Evolutionary conservation across 169 alveolate species (phyloP).

Genomic region (Babesia bovis): DNA sequence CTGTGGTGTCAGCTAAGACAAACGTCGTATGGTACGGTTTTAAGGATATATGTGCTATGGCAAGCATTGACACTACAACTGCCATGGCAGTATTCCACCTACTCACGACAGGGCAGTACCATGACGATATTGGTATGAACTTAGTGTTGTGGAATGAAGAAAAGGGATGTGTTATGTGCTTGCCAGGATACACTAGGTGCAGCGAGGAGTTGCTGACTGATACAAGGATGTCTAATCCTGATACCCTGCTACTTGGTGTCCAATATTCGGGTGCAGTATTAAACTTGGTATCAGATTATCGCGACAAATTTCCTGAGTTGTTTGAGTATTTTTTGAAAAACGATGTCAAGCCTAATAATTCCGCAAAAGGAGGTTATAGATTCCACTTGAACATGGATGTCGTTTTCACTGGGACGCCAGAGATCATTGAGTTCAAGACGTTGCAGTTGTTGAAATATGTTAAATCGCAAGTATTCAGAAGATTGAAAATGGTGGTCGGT

Average conservation of each 20-base stretch:
- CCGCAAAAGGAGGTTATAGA: constrained; percentile 16
- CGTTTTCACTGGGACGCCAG: constrained; percentile 28
- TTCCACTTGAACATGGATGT: neutral
- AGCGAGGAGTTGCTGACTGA: neutral
- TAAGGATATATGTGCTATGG: constrained; percentile 11
- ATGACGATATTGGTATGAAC: constrained; percentile 54
- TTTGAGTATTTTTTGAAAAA: constrained; percentile 21
- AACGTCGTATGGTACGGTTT: constrained; percentile 33
- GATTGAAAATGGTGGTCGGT: constrained; percentile 42
- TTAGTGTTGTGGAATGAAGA: constrained; percentile 41
- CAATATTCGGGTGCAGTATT: constrained; percentile 43
- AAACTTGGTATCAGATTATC: constrained; percentile 15
- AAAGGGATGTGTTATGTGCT: constrained; percentile 27
- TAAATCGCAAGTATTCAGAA: constrained; percentile 26
- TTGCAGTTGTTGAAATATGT: constrained; percentile 16
- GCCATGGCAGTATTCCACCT: constrained; percentile 41
- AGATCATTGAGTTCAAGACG: constrained; percentile 13
- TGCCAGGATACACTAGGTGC: constrained; percentile 65
- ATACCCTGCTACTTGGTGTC: neutral
- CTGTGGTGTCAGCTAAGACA: neutral
- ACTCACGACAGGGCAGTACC: constrained; percentile 10
- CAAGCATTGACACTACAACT: neutral
- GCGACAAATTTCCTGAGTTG: constrained; percentile 47
- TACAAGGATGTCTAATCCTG: constrained; percentile 2
- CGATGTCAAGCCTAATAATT: neutral